A percentile compares a stretch with the other conserved stretches of the same genome.
Evolutionary conservation across 108 stramenopile genomes (phyloP).

Genomic region (Skeletonema menzelii): DNA sequence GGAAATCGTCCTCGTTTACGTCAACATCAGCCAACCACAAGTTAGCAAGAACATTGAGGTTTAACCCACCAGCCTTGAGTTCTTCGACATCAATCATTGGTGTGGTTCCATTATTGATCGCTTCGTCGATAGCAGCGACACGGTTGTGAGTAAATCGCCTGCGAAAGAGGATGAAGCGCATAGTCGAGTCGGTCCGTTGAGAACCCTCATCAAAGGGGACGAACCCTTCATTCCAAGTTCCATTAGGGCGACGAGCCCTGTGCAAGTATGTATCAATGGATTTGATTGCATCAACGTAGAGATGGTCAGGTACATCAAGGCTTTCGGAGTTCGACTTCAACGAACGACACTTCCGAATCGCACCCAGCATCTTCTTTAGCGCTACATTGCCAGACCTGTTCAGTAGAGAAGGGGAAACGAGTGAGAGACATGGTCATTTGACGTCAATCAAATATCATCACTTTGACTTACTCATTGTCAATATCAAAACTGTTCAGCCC

Average conservation of each 20-base stretch:
- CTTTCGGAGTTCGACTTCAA: background rate
- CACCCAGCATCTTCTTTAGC: background rate
- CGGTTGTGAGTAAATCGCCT: background rate
- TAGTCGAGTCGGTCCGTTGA: background rate
- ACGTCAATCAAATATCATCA: too few relatives aligned
- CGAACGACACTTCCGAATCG: background rate
- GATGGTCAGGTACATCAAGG: background rate
- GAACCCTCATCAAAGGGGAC: background rate
- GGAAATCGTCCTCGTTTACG: slow-evolving; percentile 4
- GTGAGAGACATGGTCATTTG: background rate
- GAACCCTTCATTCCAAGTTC: background rate
- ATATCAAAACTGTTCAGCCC: slow-evolving; percentile 10
- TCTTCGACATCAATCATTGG: background rate
- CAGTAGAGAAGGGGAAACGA: background rate
- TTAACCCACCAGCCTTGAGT: background rate
- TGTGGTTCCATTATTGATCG: background rate
- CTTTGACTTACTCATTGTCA: slow-evolving; percentile 1
- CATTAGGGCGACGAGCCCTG: background rate
- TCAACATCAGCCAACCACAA: slow-evolving; percentile 3
- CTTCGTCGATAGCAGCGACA: background rate
- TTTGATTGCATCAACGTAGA: slow-evolving; percentile 1
- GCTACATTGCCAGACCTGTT: background rate
- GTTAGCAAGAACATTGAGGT: background rate
- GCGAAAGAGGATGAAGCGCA: background rate
- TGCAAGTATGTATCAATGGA: background rate